These are phyloP conservation scores for Yamadazyma sp. DNA, from an alignment of 1,139 yeast genomes.

Conservation along the genomic window DNA sequence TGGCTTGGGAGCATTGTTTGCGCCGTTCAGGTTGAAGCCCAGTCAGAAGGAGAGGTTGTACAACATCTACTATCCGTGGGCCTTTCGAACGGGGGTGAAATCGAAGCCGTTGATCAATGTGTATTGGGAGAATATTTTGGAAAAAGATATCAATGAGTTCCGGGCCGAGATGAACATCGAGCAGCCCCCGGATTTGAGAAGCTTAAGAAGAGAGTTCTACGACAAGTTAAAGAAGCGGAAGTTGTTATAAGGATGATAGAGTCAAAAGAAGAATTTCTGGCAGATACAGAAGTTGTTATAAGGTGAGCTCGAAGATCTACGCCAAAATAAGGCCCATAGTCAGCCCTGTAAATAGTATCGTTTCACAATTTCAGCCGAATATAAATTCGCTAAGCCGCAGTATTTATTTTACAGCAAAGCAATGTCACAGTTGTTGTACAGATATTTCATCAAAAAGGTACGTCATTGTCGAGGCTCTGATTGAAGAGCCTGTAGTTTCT, in stretches of 20 bases:
- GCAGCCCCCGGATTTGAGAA: slow-evolving; percentile 74
- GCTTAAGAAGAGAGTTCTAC: slow-evolving; percentile 49
- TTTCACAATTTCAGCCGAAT: background rate
- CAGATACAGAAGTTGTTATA: too few species aligned
- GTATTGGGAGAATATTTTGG: slow-evolving; percentile 88
- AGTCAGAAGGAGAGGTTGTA: slow-evolving; percentile 54
- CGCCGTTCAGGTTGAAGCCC: slow-evolving; percentile 68
- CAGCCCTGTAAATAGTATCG: too few species aligned
- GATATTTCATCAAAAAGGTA: slow-evolving; percentile 40
- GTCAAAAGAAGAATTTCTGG: background rate
- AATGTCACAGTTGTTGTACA: slow-evolving; percentile 27
- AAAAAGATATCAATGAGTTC: slow-evolving; percentile 68
- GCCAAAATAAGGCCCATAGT: too few species aligned
- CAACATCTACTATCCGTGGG: slow-evolving; percentile 87
- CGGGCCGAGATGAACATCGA: slow-evolving; percentile 72
- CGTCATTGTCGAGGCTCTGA: background rate
- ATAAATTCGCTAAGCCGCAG: slow-evolving; percentile 7
- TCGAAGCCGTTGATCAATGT: slow-evolving; percentile 81
- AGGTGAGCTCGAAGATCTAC: too few species aligned
- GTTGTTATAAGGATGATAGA: too few species aligned
- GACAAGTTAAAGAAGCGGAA: slow-evolving; percentile 29
- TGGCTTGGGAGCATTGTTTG: slow-evolving; percentile 84
- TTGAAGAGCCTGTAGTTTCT: too few species aligned
- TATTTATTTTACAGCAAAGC: background rate
- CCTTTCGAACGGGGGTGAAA: slow-evolving; percentile 67